Evolutionary conservation across 1,139 yeast genomes (phyloP), one percentile per base, ranked within the genome.

Genomic region (Pneumocystis jirovecii): DNA sequence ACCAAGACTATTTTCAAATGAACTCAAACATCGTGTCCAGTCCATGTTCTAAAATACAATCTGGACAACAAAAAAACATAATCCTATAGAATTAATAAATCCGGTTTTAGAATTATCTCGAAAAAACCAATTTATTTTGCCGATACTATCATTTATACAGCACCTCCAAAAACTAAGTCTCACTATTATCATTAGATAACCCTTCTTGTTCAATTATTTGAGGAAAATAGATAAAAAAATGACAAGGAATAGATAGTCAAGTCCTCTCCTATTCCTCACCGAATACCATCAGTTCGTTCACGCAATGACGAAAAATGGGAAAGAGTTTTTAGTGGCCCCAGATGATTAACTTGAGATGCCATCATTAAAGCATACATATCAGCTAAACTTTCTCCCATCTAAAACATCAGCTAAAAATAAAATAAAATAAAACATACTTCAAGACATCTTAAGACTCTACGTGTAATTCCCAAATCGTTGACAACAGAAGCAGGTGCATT

Each of bases 21-120:
- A 31, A 31, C 75, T 31, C 70, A 68, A 65, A 77, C 74, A 61
- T 74, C 75, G 61, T 70, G 68, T 15, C 73, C 72, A 62, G 74
- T 31, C 34, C 34, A 31, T n/a, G n/a, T n/a, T n/a, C n/a, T n/a
- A n/a, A n/a, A n/a, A n/a, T n/a, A n/a, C 3, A 31, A 31, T 31
- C 34, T 5, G 5, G 5, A 31, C 5, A 31, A 31, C 34, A 31
- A 31, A 31, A 31, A 31, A 31, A 31, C 5, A 3, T 31, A 31
- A 31, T 31, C 3, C 34, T 5, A 31, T 31, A 31, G 4, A 31
- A 31, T 5, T 31, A 31, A 31, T 31, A 31, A 31, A 31, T 31
- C 5, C 34, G 34, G 70, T 61, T 76, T 31, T 3, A 31, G 5
- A 3, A 31, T 31, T 5, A 31, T 31, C 34, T 31, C 34, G 5